Evolutionary conservation across 805 yeast species (phyloP).

Genomic region (Candida multigemmis): DNA sequence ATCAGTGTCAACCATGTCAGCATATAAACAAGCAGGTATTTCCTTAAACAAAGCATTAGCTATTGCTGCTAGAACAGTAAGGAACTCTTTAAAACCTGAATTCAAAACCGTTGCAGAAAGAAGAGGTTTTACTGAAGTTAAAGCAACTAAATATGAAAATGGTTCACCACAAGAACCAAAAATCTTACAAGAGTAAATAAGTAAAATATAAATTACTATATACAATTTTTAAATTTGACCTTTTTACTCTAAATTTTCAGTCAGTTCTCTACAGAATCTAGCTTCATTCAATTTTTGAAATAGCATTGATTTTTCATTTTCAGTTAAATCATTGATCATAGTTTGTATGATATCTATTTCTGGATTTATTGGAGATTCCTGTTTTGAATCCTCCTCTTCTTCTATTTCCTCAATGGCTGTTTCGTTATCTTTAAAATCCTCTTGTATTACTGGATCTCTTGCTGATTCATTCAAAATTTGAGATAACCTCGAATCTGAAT

Average conservation of each 20-base stretch:
- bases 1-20: conserved; percentile 33
- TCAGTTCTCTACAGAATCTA: not conserved
- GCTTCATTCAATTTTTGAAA: too few species aligned
- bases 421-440: conserved; percentile 1
- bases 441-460: conserved; percentile 14
- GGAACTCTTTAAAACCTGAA: conserved; percentile 84
- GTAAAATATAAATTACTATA: not conserved
- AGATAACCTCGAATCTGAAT: conserved; percentile 32
- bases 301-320: conserved; percentile 17
- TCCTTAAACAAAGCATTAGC: conserved; percentile 81
- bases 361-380: conserved; percentile 7
- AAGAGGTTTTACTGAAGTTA: conserved; percentile 70
- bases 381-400: conserved; percentile 7
- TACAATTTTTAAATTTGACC: too few species aligned
- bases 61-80: conserved; percentile 81
- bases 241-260: conserved; percentile 2
- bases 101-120: conserved; percentile 61
- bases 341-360: conserved; percentile 15
- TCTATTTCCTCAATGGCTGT: conserved; percentile 10
- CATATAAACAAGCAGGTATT: conserved; percentile 42
- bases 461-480: conserved; percentile 28
- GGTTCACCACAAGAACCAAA: conserved; percentile 45
- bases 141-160: conserved; percentile 59
- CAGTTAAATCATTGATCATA: conserved; percentile 28
- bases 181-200: conserved; percentile 21